These are phyloP conservation scores for Basidiobolus meristosporus DNA, from an alignment of 371 early-diverging fungal genomes.

Conservation along the genomic window DNA sequence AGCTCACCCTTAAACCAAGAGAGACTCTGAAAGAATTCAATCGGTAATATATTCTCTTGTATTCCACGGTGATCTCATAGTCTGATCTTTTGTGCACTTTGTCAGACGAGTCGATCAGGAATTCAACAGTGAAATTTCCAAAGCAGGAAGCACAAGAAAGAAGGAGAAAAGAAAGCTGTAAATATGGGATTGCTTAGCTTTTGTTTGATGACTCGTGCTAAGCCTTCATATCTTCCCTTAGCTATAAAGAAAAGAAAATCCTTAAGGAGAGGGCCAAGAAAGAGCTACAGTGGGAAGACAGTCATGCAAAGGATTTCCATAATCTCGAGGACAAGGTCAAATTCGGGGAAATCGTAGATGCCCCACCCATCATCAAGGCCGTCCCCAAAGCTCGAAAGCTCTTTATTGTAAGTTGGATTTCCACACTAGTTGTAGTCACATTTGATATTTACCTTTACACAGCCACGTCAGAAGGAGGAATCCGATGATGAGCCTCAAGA, in stretches of 20 bases:
- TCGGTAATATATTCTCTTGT: too few relatives aligned
- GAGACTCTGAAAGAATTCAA: too few relatives aligned
- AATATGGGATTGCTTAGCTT: conserved; percentile 1
- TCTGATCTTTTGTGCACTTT: too few relatives aligned
- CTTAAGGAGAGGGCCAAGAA: conserved; percentile 8
- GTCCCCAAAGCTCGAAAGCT: conserved; percentile 22
- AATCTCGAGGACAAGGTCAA: conserved; percentile 24
- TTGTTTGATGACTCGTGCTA: not conserved
- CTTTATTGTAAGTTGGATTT: too few relatives aligned
- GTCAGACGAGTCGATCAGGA: too few relatives aligned
- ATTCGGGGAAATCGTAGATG: conserved; percentile 33
- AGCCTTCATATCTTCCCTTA: not conserved
- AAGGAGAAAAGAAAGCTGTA: conserved; percentile 5
- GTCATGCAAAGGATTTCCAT: conserved; percentile 23
- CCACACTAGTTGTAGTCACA: too few relatives aligned
- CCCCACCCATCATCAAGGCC: conserved; percentile 22
- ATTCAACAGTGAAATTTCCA: too few relatives aligned
- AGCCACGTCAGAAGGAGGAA: too few relatives aligned
- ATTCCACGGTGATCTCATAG: too few relatives aligned
- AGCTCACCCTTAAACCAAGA: too few relatives aligned
- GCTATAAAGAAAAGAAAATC: conserved; percentile 13
- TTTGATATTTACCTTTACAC: too few relatives aligned
- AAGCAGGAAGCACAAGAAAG: conserved; percentile 9
- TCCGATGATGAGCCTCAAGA: too few relatives aligned
- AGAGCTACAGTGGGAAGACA: conserved; percentile 10